phyloP scores from a whole-genome alignment of 257 asterid genomes.

The Linderniella brevidens region DNA sequence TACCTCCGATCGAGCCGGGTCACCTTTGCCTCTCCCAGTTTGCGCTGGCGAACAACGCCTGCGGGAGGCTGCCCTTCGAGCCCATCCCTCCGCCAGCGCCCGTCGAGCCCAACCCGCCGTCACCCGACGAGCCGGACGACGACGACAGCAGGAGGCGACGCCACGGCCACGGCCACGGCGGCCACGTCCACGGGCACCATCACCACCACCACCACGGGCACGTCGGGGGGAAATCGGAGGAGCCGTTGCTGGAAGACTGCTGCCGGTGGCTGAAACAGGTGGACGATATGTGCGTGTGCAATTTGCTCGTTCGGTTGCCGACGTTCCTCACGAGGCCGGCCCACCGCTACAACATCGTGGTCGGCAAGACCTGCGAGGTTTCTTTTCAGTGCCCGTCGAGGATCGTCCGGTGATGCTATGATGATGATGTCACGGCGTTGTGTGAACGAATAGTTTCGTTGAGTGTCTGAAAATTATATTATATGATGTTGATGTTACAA shows the following conservation, averaged over 20 bases:
- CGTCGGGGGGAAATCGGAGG: no score
- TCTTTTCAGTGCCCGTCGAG: background rate
- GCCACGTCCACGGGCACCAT: background rate
- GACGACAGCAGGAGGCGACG: background rate
- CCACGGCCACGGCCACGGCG: background rate
- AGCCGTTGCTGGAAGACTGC: background rate
- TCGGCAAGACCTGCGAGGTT: background rate
- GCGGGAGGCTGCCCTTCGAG: no score
- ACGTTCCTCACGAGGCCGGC: background rate
- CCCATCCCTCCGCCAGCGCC: background rate
- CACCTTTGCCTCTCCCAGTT: no score
- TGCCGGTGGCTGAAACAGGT: constrained; percentile 2
- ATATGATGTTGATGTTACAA: no score
- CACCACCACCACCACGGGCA: background rate
- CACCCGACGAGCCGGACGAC: background rate
- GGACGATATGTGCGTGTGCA: background rate
- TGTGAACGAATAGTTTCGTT: no score
- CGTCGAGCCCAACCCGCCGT: background rate
- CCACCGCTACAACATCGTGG: background rate
- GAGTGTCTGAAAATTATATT: no score
- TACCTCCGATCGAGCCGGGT: no score
- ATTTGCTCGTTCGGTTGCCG: background rate
- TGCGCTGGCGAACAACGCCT: no score
- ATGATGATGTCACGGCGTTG: no score
- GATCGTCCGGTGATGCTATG: background rate